phyloP scores from a whole-genome alignment of 371 early-diverging fungal genomes.

The Mucor irregularis region DNA sequence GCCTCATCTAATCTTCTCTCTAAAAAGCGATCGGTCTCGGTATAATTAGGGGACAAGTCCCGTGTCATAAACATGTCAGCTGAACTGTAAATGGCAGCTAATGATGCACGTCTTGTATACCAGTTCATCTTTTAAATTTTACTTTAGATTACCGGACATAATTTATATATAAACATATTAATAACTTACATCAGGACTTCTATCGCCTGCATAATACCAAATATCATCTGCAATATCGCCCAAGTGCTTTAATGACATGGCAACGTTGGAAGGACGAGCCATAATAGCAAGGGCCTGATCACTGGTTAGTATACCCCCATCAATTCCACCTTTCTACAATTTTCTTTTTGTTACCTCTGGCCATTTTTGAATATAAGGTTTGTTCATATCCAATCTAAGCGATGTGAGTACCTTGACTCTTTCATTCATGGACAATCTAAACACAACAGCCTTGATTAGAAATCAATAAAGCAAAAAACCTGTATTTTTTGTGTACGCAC shows the following conservation, averaged over 20 bases:
- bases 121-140: constrained; percentile 70
- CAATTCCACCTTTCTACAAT: not conserved
- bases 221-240: constrained; percentile 81
- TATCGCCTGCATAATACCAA: constrained; percentile 88
- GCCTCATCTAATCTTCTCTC: constrained; percentile 75
- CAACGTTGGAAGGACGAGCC: constrained; percentile 74
- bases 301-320: not conserved
- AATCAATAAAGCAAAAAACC: not conserved
- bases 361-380: constrained; percentile 78
- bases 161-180: not conserved
- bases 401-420: constrained; percentile 67
- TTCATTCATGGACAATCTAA: constrained; percentile 42
- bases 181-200: constrained; percentile 70
- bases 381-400: constrained; percentile 70
- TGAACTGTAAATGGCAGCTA: constrained; percentile 81
- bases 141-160: not conserved
- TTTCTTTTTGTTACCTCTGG: constrained; percentile 58
- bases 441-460: not conserved
- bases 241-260: constrained; percentile 68
- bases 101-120: constrained; percentile 81
- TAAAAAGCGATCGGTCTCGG: constrained; percentile 76
- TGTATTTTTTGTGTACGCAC: too few relatives aligned
- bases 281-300: constrained; percentile 78
- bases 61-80: constrained; percentile 91
- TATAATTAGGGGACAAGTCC: constrained; percentile 73